Conservation (phyloP, 192 early-diverging fungal genomes). For the Mycoemilia scoparia region DNA sequence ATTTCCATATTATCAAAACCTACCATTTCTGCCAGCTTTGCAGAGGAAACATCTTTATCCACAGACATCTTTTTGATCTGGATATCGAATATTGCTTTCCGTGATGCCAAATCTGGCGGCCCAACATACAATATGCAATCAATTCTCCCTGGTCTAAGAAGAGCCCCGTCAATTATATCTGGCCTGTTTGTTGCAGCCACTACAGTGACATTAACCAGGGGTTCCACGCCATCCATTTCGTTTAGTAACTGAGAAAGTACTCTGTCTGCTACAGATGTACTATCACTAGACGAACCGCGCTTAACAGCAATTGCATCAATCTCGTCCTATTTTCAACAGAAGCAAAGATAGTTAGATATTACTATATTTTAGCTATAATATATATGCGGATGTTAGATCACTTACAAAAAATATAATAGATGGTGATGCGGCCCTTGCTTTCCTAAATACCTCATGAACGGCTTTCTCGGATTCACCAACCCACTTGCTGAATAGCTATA, state of each 20-base stretch:
- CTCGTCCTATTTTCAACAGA: too few species aligned
- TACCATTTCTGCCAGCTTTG: conserved; percentile 37
- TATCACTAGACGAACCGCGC: conserved; percentile 41
- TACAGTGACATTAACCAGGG: conserved; percentile 85
- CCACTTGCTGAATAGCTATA: conserved; percentile 98
- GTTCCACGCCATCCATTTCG: conserved; percentile 93
- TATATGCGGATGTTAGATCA: not conserved
- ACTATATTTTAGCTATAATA: not conserved
- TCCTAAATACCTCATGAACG: conserved; percentile 81
- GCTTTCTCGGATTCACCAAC: conserved; percentile 98
- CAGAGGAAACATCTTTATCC: conserved; percentile 45
- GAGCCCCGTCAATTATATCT: conserved; percentile 82
- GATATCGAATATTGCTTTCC: conserved; percentile 65
- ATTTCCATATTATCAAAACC: conserved; percentile 17
- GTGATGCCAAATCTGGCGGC: conserved; percentile 61
- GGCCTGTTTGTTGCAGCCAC: conserved; percentile 97
- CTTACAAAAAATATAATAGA: conserved; percentile 95
- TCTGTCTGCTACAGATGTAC: conserved; percentile 77
- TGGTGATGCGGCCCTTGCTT: conserved; percentile 83
- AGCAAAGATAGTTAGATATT: conserved; percentile 16
- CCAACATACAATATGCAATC: conserved; percentile 88
- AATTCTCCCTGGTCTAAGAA: conserved; percentile 86
- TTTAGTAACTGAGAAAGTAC: conserved; percentile 86
- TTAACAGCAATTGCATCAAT: conserved; percentile 89
- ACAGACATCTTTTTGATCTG: conserved; percentile 54